phyloP scores from a whole-genome alignment of 2,329 filamentous ascomycete genomes.

The Falciphora oryzae region DNA sequence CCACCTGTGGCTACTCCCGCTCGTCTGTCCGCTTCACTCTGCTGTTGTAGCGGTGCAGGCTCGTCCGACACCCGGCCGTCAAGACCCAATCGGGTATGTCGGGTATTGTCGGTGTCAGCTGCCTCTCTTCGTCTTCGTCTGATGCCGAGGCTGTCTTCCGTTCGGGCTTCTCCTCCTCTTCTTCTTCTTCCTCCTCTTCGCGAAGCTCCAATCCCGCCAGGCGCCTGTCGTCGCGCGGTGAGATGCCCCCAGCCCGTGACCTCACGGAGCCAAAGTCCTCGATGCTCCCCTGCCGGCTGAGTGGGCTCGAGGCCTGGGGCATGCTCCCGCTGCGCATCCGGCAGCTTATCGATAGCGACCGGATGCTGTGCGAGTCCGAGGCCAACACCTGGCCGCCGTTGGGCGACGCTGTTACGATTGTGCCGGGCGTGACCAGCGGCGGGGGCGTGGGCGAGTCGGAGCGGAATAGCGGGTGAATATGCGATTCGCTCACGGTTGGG shows the following conservation, averaged over 20 bases:
- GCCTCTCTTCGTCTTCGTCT: slow-evolving; percentile 26
- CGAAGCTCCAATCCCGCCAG: slow-evolving; percentile 18
- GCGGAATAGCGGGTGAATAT: slow-evolving; percentile 75
- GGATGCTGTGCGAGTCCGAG: slow-evolving; percentile 40
- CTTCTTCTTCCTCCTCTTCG: slow-evolving; percentile 21
- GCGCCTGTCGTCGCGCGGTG: background rate
- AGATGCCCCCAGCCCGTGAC: background rate
- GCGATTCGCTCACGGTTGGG: slow-evolving; percentile 47
- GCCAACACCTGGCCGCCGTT: slow-evolving; percentile 60
- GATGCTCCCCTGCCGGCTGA: slow-evolving; percentile 43
- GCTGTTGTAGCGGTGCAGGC: slow-evolving; percentile 40
- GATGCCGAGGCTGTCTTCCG: slow-evolving; percentile 16
- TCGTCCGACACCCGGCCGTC: slow-evolving; percentile 44
- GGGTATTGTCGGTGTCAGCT: slow-evolving; percentile 50
- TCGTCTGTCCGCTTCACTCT: slow-evolving; percentile 19
- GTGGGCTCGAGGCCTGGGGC: slow-evolving; percentile 39
- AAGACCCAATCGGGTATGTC: slow-evolving; percentile 50
- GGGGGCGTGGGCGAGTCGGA: slow-evolving; percentile 64
- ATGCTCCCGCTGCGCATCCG: slow-evolving; percentile 53
- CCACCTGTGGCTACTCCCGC: slow-evolving; percentile 17
- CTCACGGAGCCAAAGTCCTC: slow-evolving; percentile 36
- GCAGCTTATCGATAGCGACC: slow-evolving; percentile 32
- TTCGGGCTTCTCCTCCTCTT: slow-evolving; percentile 22
- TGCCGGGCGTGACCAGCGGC: slow-evolving; percentile 56
- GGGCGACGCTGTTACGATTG: slow-evolving; percentile 64